Evolutionary conservation across 116 monocot species (phyloP).

Genomic region (Zostera marina): DNA sequence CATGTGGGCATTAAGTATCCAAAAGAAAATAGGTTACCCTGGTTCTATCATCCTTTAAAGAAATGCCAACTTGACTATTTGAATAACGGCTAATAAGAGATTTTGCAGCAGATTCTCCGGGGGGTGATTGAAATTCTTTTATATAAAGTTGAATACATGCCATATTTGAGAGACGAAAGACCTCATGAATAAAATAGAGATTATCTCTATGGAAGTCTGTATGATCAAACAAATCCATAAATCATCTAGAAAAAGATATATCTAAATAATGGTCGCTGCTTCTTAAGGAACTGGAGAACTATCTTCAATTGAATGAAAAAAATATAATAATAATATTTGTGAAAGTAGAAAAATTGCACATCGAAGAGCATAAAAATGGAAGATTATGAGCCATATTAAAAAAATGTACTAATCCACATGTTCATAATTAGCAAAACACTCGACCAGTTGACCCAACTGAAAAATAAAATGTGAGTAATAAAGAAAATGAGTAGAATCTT

Average conservation of each 20-base stretch:
- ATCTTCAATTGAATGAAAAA: too few species aligned
- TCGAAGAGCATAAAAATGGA: too few species aligned
- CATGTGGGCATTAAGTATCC: neutral
- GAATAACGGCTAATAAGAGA: conserved; percentile 44
- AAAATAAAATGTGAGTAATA: too few species aligned
- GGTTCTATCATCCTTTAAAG: conserved; percentile 19
- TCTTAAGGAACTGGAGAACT: too few species aligned
- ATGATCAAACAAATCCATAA: neutral
- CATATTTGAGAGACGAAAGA: conserved; percentile 60
- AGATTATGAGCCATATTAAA: too few species aligned
- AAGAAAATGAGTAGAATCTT: too few species aligned
- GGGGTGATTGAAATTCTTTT: conserved; percentile 56
- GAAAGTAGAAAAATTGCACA: too few species aligned
- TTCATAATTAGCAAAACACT: too few species aligned
- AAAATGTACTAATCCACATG: too few species aligned
- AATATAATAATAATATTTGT: too few species aligned
- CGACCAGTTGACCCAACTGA: too few species aligned
- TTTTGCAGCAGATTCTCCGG: conserved; percentile 61
- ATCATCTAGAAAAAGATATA: neutral
- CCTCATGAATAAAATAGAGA: conserved; percentile 36
- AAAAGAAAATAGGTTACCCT: conserved; percentile 21
- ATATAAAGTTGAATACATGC: conserved; percentile 76
- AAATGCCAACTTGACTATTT: conserved; percentile 20
- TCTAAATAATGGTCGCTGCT: too few species aligned
- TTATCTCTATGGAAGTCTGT: neutral